Evolutionary conservation across 768 basidiomycete genomes (phyloP).

Genomic region (Melanogaster broomeanus): DNA sequence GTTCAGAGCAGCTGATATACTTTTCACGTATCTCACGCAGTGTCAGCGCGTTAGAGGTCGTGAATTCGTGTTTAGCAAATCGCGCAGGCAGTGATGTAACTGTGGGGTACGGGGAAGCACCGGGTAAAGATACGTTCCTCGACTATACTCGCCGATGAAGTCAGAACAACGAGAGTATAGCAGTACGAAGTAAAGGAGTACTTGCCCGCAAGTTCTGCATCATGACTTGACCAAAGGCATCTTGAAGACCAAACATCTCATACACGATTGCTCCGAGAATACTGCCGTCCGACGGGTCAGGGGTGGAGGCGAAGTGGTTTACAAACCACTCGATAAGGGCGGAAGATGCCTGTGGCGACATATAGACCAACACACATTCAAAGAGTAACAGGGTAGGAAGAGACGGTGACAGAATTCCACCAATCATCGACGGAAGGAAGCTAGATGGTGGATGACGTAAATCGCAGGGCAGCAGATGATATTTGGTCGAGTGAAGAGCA

Average conservation of each 20-base stretch:
- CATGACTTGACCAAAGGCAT: slow-evolving; percentile 94
- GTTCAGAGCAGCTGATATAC: slow-evolving; percentile 50
- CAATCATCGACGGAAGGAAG: slow-evolving; percentile 41
- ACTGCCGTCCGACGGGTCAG: background rate
- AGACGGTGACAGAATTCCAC: slow-evolving; percentile 51
- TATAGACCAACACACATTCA: slow-evolving; percentile 94
- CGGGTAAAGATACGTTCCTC: slow-evolving; percentile 73
- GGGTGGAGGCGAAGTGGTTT: slow-evolving; percentile 41
- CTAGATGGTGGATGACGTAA: slow-evolving; percentile 60
- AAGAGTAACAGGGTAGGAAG: slow-evolving; percentile 82
- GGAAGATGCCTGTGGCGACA: slow-evolving; percentile 58
- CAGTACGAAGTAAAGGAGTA: background rate
- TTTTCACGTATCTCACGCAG: slow-evolving; percentile 66
- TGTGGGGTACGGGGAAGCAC: slow-evolving; percentile 62
- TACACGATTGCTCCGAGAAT: slow-evolving; percentile 68
- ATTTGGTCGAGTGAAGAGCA: slow-evolving; percentile 49
- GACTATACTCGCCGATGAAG: slow-evolving; percentile 41
- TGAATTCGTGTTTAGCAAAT: slow-evolving; percentile 61
- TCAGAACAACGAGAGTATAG: background rate
- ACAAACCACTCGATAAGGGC: slow-evolving; percentile 75
- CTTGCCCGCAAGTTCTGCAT: slow-evolving; percentile 78
- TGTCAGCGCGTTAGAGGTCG: slow-evolving; percentile 54
- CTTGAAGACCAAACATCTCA: slow-evolving; percentile 90
- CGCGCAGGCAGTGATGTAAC: slow-evolving; percentile 55
- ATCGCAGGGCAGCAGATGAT: slow-evolving; percentile 74